These are phyloP conservation scores for Eutrema heterophyllum DNA, from an alignment of 345 rosid species.

Conservation along the genomic window DNA sequence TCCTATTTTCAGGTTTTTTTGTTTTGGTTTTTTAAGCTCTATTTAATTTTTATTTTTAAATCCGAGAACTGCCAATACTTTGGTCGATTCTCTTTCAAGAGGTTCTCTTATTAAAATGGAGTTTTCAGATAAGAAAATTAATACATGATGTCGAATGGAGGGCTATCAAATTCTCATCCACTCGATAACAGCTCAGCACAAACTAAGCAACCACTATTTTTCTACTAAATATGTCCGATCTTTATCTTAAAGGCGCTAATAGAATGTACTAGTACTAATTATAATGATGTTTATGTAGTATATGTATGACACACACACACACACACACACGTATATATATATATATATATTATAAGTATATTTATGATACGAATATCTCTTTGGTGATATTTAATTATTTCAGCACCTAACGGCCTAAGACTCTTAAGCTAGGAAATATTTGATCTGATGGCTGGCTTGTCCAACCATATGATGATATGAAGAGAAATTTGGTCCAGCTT, in stretches of 20 bases:
- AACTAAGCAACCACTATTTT: conserved; percentile 16
- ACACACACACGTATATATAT: too few relatives aligned
- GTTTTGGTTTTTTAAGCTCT: too few relatives aligned
- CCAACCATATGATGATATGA: not conserved
- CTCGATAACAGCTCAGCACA: conserved; percentile 24
- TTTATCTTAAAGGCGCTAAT: not conserved
- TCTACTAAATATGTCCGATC: not conserved
- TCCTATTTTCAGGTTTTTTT: too few relatives aligned
- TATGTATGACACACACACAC: not conserved
- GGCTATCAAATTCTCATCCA: conserved; percentile 17
- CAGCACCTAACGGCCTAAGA: not conserved
- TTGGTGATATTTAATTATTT: not conserved
- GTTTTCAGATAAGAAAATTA: not conserved
- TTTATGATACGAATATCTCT: not conserved
- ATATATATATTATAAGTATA: too few relatives aligned
- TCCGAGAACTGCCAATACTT: not conserved
- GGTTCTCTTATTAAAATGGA: not conserved
- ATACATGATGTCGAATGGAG: not conserved
- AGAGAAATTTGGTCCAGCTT: not conserved
- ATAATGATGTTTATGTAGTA: not conserved
- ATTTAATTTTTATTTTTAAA: not conserved
- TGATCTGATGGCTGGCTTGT: not conserved
- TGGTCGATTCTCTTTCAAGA: not conserved
- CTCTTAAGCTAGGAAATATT: not conserved
- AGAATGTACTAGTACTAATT: not conserved